A percentile compares a stretch with the other conserved stretches of the same genome.
phyloP scores from a whole-genome alignment of 2,329 filamentous ascomycete species.

The Daldinia sp. region DNA sequence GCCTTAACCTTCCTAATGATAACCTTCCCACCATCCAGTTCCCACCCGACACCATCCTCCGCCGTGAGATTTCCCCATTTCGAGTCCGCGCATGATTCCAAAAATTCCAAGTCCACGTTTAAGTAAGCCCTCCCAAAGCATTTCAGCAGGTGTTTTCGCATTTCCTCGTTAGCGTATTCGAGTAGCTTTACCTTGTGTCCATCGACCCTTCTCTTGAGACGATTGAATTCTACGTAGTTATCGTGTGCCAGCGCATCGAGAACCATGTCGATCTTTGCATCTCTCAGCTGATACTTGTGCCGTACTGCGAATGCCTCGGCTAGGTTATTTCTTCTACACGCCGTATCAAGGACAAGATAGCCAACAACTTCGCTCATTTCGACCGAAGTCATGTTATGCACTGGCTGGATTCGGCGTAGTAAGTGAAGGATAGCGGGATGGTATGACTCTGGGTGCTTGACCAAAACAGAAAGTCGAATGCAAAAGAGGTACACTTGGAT shows the following conservation, averaged over 20 bases:
- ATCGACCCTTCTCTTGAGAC: slow-evolving; percentile 75
- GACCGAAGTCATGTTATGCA: slow-evolving; percentile 71
- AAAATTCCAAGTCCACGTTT: slow-evolving; percentile 70
- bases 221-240: slow-evolving; percentile 83
- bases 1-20: slow-evolving; percentile 72
- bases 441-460: slow-evolving; percentile 86
- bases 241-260: slow-evolving; percentile 78
- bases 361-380: slow-evolving; percentile 82
- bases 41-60: slow-evolving; percentile 83
- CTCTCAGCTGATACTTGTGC: slow-evolving; percentile 66
- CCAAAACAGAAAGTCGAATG: slow-evolving; percentile 82
- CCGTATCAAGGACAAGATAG: slow-evolving; percentile 86
- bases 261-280: slow-evolving; percentile 73
- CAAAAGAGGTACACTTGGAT: slow-evolving; percentile 92
- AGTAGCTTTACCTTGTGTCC: slow-evolving; percentile 81
- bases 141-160: slow-evolving; percentile 81
- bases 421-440: slow-evolving; percentile 85
- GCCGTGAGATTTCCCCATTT: slow-evolving; percentile 76
- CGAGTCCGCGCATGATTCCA: slow-evolving; percentile 73
- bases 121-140: slow-evolving; percentile 87
- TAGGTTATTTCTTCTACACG: slow-evolving; percentile 81
- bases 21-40: slow-evolving; percentile 74
- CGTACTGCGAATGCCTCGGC: slow-evolving; percentile 75
- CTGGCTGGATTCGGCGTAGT: slow-evolving; percentile 73
- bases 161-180: slow-evolving; percentile 79